phyloP scores from a whole-genome alignment of 768 basidiomycete species.

The Mycena galericulata region DNA sequence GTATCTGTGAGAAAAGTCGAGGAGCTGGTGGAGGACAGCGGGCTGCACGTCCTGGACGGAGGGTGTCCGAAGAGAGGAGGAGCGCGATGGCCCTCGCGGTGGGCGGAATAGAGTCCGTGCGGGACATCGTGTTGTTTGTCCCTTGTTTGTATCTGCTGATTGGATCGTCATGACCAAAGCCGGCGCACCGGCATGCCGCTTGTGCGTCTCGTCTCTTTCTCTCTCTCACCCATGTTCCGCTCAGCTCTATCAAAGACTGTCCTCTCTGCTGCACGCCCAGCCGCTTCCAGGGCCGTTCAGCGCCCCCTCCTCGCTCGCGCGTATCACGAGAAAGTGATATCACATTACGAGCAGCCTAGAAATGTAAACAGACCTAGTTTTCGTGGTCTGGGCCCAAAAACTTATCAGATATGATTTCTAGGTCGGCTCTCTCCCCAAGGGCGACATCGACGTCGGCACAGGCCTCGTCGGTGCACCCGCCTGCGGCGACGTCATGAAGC shows the following conservation, averaged over 20 bases:
- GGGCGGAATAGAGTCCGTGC: constrained; percentile 79
- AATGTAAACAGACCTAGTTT: constrained; percentile 79
- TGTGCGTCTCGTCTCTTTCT: constrained; percentile 27
- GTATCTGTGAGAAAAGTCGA: constrained; percentile 89
- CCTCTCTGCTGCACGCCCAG: constrained; percentile 60
- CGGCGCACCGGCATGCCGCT: no score
- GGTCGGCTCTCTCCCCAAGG: constrained; percentile 97
- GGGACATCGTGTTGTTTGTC: constrained; percentile 46
- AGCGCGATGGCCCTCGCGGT: constrained; percentile 88
- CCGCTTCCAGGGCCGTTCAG: constrained; percentile 50
- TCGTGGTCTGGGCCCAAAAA: constrained; percentile 44
- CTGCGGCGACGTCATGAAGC: constrained; percentile 99
- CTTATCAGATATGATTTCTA: constrained; percentile 75
- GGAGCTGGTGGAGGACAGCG: constrained; percentile 86
- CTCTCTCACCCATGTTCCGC: constrained; percentile 75
- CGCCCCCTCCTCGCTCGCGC: constrained; percentile 71
- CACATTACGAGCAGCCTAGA: constrained; percentile 96
- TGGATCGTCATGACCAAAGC: not conserved
- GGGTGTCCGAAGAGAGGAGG: constrained; percentile 84
- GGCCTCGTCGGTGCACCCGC: constrained; percentile 98
- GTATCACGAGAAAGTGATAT: constrained; percentile 97
- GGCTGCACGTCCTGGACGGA: constrained; percentile 90
- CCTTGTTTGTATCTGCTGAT: not conserved
- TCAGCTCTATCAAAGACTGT: constrained; percentile 66
- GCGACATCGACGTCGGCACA: constrained; percentile 92